Evolutionary conservation across 73 alveolate genomes (phyloP), one percentile per base, ranked within the genome.

Genomic region (Loxodes magnus): DNA sequence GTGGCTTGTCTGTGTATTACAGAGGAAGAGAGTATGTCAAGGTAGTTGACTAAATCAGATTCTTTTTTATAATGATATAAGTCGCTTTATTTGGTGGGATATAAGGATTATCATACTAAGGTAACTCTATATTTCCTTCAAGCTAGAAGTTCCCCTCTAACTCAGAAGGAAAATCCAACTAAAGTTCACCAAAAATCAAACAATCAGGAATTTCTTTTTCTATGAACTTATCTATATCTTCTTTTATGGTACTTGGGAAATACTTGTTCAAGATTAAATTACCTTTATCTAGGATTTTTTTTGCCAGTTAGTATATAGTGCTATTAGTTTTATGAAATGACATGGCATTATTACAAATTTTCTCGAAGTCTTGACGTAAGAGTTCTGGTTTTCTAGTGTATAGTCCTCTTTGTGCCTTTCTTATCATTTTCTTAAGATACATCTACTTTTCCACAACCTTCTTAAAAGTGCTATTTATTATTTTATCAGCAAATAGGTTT

Each of bases 331-430:
- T 71, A 49, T 79, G 77, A 50, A 41, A 87, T 3, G 59, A 43
- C 68, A 74, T 75, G 5, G 97, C 97, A 82, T 87, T 87, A 28
- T 87, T 83, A 42, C 77, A 67, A 12, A 87, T 69, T 36, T 76
- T 70, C 39, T 38, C 39, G 26, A 82, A 50, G 60, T 87, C 90
- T 3, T 64, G 59, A 44, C 62, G 66, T 22, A 87, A 55, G 46
- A 38, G 7, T 25, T 76, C 79, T 42, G 82, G 67, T 41, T 82
- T 64, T 24, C 61, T 77, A 43, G 73, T 38, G 54, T 87, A 87
- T 35, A 56, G 46, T n/a, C 74, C 77, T 48, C 55, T 72, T 19
- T 43, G 24, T 24, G 60, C 59, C 42, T 67, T 82, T 46, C 77
- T 60, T 25, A 69, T 69, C 52, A 87, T 73, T 44, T 62, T 69